Base-by-base conservation (phyloP, 1,139 yeast species). In the Saccharomyces pastorianus region DNA sequence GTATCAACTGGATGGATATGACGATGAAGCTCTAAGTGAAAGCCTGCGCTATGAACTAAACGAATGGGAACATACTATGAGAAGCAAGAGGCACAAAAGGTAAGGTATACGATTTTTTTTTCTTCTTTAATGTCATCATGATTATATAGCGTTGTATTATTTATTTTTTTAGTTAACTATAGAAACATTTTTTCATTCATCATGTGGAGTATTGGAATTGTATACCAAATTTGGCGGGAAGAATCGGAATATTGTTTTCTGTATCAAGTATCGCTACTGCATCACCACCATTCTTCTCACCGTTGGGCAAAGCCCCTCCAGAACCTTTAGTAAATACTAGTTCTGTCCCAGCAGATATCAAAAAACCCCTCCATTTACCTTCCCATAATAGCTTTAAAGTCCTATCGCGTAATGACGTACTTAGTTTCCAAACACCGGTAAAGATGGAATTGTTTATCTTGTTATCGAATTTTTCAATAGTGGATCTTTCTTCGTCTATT, bases 1-100 rank as follows among this genome's bases (percentile, higher is more conserved):
- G 96, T 88, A 84, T 63, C 89, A 88, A 63, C 77, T 90, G 23
- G 96, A 89, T 68, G 93, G 90, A 4, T 79, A 81, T 52, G 83
- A 85, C 57, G 93, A 85, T 64, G 89, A 83, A 49, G 64, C 61
- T 2, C 48, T 74, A 28, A 73, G 76, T 0, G 77, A 74, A 55
- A 59, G 61, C 17, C 57, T 73, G 42, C 65, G 78, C 54, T 61
- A 67, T 34, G 73, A 68, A 32, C 56, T 73, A 25, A 67, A 67
- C 48, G 69, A 71, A 20, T 67, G 69, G 56, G 78, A 74, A 57
- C 68, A 71, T 49, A 69, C 72, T n/a, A 67, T 73, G 55, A 71
- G 67, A 62, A 67, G 66, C 28, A 70, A 72, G 58, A 65, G 72
- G 56, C 69, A 68, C 47, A 71, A 65, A 56, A 68, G 72, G 53